phyloP scores from a whole-genome alignment of 192 early-diverging fungal species.

The Chytriomyces hyalinus region DNA sequence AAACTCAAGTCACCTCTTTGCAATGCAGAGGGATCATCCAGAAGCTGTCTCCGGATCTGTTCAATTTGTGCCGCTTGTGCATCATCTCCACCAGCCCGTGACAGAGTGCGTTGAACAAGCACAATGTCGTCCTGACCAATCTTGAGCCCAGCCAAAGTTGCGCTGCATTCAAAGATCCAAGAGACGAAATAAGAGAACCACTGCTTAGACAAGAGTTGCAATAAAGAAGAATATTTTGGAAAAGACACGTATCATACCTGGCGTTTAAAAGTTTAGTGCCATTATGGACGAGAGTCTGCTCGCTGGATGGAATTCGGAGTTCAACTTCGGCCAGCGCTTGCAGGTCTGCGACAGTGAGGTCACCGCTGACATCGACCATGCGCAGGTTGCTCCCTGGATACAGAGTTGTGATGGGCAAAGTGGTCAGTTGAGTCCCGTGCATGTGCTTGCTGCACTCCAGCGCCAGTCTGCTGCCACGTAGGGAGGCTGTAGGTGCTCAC shows the following conservation, averaged over 20 bases:
- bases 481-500: neutral
- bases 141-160: neutral
- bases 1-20: constrained; percentile 4
- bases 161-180: no score
- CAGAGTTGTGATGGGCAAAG: no score
- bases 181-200: no score
- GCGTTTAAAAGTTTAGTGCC: constrained; percentile 64
- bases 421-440: no score
- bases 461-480: neutral
- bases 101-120: constrained; percentile 55
- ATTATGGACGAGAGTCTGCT: constrained; percentile 73
- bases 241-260: neutral
- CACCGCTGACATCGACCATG: constrained; percentile 30
- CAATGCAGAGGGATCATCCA: constrained; percentile 63
- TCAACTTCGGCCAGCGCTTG: constrained; percentile 84
- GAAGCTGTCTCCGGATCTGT: constrained; percentile 66
- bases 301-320: constrained; percentile 65
- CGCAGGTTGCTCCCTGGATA: neutral
- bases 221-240: constrained; percentile 65
- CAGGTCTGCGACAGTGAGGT: constrained; percentile 36
- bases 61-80: constrained; percentile 50
- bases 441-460: neutral
- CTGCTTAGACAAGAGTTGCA: constrained; percentile 43
- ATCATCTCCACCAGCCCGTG: constrained; percentile 34
- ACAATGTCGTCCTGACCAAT: constrained; percentile 77